Conservation (phyloP, 345 rosid species). For the Dipteronia sinensis region DNA sequence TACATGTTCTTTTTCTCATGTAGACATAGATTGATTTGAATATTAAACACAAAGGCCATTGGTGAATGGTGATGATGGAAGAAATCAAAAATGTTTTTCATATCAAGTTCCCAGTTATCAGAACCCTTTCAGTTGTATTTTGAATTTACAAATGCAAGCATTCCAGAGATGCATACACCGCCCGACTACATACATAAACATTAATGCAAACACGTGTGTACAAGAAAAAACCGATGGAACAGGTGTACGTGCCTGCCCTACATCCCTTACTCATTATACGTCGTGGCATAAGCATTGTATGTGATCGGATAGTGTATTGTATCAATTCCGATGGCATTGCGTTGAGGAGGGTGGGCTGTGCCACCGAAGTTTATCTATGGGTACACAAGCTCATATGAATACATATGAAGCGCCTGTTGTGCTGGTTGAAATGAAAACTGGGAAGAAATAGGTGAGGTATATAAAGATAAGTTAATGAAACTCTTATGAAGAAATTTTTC, state of each 20-base stretch:
- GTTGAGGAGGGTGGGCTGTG: too few relatives aligned
- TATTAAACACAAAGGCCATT: slow-evolving; percentile 6
- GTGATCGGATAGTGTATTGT: too few relatives aligned
- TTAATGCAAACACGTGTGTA: not conserved
- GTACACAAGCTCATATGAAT: not conserved
- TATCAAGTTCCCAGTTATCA: not conserved
- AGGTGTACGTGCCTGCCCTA: not conserved
- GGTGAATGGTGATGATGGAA: not conserved
- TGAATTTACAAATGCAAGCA: not conserved
- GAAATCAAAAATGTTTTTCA: not conserved
- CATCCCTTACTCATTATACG: not conserved
- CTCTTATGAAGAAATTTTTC: too few relatives aligned
- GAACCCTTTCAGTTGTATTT: not conserved
- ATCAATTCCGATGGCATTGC: too few relatives aligned
- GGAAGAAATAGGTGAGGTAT: not conserved
- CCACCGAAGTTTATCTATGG: not conserved
- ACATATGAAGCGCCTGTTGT: not conserved
- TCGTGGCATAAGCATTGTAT: not conserved
- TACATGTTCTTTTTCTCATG: slow-evolving; percentile 25
- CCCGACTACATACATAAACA: not conserved
- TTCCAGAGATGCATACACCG: not conserved
- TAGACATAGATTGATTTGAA: slow-evolving; percentile 15
- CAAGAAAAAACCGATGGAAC: not conserved
- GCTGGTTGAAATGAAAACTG: not conserved
- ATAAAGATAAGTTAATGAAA: too few relatives aligned